phyloP scores from a whole-genome alignment of 208 protist genomes.

The Porcisia hertigi region DNA sequence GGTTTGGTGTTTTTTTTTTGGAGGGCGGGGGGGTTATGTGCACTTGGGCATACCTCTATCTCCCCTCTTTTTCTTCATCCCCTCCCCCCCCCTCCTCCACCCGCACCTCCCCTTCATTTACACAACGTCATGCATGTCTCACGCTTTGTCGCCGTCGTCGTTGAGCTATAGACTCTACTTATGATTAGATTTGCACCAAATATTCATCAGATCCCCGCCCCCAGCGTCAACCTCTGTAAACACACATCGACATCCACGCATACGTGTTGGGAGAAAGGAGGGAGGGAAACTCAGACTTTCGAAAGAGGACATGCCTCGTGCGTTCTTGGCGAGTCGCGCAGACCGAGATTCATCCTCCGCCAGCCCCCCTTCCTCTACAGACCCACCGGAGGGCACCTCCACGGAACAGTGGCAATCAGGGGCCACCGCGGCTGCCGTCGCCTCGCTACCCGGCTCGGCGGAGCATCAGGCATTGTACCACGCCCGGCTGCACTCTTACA shows the following conservation, averaged over 20 bases:
- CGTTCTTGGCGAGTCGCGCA: neutral
- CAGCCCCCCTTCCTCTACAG: slow-evolving; percentile 18
- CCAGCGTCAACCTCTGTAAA: neutral
- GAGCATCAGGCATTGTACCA: slow-evolving; percentile 14
- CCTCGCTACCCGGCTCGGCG: neutral
- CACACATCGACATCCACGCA: neutral
- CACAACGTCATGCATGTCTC: neutral
- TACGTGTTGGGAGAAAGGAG: neutral
- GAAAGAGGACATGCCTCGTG: slow-evolving; percentile 2
- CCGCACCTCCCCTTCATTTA: neutral
- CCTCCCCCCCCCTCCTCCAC: too few species aligned
- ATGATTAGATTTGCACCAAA: neutral
- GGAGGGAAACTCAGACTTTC: neutral
- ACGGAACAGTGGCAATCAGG: slow-evolving; percentile 22
- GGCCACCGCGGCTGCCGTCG: neutral
- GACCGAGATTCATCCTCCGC: neutral
- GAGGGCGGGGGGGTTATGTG: too few species aligned
- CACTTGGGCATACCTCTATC: too few species aligned
- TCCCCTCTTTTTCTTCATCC: too few species aligned
- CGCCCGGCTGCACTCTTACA: slow-evolving; percentile 23
- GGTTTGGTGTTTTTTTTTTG: too few species aligned
- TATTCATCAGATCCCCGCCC: neutral
- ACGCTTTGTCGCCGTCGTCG: neutral
- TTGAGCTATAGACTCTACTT: neutral
- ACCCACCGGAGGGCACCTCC: slow-evolving; percentile 21